Percentiles rank a stretch among this genome's conserved stretches.
Conservation (phyloP, 768 basidiomycete species). For the Megacollybia marginata region DNA sequence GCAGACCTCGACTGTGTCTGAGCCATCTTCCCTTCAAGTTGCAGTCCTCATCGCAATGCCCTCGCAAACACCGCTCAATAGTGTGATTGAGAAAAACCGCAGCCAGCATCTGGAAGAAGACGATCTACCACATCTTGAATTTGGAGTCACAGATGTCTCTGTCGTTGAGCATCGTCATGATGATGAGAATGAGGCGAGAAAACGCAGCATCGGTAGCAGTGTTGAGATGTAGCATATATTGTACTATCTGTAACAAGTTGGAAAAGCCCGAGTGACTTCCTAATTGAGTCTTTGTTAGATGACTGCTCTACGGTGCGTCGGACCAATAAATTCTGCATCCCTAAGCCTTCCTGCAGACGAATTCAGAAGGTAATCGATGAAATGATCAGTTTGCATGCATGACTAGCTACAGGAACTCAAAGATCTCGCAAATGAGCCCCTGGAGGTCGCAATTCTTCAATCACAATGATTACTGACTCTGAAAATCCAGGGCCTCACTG, state of each 20-base stretch:
- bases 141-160: conserved; percentile 20
- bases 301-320: no score
- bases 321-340: not conserved
- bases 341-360: conserved; percentile 36
- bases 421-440: conserved; percentile 53
- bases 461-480: conserved; percentile 3
- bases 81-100: not conserved
- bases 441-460: conserved; percentile 39
- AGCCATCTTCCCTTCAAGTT: conserved; percentile 24
- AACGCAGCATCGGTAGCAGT: no score
- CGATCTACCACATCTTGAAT: conserved; percentile 24
- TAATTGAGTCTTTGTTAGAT: no score
- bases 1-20: conserved; percentile 1
- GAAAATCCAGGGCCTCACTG: conserved; percentile 45
- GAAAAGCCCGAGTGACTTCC: no score
- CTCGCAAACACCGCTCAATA: conserved; percentile 4
- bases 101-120: conserved; percentile 12
- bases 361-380: conserved; percentile 59
- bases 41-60: conserved; percentile 43
- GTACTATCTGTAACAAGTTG: no score
- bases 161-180: not conserved
- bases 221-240: no score
- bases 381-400: not conserved
- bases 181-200: no score
- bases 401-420: conserved; percentile 48